Evolutionary conservation across 306 rosid species (phyloP), one percentile per base, ranked within the genome.

Genomic region (Rosa rugosa): DNA sequence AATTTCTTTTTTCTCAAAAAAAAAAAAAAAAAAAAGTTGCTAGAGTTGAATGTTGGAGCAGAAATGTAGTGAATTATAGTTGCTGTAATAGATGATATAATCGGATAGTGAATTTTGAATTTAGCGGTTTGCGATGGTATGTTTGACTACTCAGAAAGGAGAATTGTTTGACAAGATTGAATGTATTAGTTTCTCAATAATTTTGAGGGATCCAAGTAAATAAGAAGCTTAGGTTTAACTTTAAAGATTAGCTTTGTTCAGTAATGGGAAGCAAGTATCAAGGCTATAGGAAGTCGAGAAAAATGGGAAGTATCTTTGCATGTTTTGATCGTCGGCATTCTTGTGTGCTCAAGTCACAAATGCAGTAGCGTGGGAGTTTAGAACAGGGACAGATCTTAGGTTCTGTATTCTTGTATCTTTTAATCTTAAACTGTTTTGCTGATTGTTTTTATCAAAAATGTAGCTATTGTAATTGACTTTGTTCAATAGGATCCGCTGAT

Each of bases 41-140:
- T n/a, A 56, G 60, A 56, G 38, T 59, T 56, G 45, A n/a, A 36
- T 51, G 42, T 64, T 40, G 44, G 14, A 49, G 44, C 18, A 25
- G 53, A 16, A 51, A 40, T 73, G 83, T 14, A 11, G 70, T 64
- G 71, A 51, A 62, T 25, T 71, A 13, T 12, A 78, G 18, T 79
- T 75, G 46, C 77, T 22, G 7, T 42, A 10, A 27, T 49, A 12
- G 31, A 14, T 72, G 41, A 57, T 20, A 11, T 51, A 63, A 51
- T 18, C 31, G 7, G 66, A 20, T 53, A 5, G 38, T 66, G 47
- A 13, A 63, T 75, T 12, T 36, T 73, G 49, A 42, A 42, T 50
- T 54, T 69, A 69, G 41, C 13, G 38, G n/a, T 18, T 8, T n/a
- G 16, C 23, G 84, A 69, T 76, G 16, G 66, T 65, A 34, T 67